These are phyloP conservation scores for Xylaria hypoxylon DNA, from an alignment of 2,329 filamentous ascomycete species.

Conservation along the genomic window DNA sequence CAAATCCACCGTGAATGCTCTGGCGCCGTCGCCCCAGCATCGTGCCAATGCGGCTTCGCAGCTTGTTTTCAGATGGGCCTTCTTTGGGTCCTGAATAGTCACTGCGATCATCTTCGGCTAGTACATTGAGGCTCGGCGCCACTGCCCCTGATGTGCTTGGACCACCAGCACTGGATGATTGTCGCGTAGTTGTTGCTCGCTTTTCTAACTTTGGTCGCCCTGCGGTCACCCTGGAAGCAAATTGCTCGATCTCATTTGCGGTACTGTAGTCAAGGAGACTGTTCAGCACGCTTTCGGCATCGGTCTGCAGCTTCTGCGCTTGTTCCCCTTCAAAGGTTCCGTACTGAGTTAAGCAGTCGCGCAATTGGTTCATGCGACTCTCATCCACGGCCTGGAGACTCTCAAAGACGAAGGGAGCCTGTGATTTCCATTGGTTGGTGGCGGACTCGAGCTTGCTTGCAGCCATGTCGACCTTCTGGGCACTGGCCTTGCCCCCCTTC, in stretches of 20 bases:
- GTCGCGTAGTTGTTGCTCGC: conserved; percentile 56
- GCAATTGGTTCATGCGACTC: conserved; percentile 85
- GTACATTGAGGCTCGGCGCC: conserved; percentile 47
- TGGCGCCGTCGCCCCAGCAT: conserved; percentile 75
- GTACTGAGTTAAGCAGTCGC: conserved; percentile 90
- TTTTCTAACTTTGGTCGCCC: conserved; percentile 60
- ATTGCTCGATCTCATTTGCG: conserved; percentile 84
- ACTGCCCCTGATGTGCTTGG: conserved; percentile 46
- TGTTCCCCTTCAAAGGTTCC: conserved; percentile 93
- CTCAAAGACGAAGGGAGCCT: conserved; percentile 95
- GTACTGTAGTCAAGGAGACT: conserved; percentile 88
- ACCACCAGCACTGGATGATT: conserved; percentile 54
- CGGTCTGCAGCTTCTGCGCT: conserved; percentile 78
- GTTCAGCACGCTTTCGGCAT: conserved; percentile 83
- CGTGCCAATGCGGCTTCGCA: conserved; percentile 74
- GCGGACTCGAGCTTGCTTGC: conserved; percentile 79
- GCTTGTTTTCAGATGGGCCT: conserved; percentile 63
- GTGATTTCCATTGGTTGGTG: conserved; percentile 89
- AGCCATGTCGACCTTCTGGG: conserved; percentile 81
- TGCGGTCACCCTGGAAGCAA: conserved; percentile 60
- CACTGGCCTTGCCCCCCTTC: conserved; percentile 81
- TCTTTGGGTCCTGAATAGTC: conserved; percentile 60
- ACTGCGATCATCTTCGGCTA: conserved; percentile 56
- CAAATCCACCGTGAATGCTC: conserved; percentile 73
- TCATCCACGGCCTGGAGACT: conserved; percentile 92